phyloP scores from a whole-genome alignment of 1,139 yeast species.

The Scheffersomyces stambukii region DNA sequence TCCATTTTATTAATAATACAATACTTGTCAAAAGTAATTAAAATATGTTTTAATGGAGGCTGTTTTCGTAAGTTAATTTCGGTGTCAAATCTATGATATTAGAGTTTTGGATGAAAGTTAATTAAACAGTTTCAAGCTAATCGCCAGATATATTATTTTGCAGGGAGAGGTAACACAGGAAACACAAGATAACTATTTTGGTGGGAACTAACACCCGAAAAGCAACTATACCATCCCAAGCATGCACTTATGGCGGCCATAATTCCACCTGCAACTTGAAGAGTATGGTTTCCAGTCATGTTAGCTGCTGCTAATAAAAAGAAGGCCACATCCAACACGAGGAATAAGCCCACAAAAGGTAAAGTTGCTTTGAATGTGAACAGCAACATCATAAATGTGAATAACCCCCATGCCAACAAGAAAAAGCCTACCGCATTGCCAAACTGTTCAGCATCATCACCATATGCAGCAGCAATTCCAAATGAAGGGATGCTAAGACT shows the following conservation, averaged over 20 bases:
- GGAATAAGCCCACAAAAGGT: slow-evolving; percentile 34
- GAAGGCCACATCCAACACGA: slow-evolving; percentile 35
- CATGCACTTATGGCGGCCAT: slow-evolving; percentile 37
- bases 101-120: too few species aligned
- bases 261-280: slow-evolving; percentile 42
- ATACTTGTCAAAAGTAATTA: too few species aligned
- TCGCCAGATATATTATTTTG: too few species aligned
- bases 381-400: slow-evolving; percentile 35
- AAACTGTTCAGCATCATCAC: slow-evolving; percentile 27
- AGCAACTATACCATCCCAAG: slow-evolving; percentile 28
- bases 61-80: too few species aligned
- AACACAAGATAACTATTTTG: not conserved
- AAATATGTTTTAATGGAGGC: too few species aligned
- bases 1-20: slow-evolving; percentile 49
- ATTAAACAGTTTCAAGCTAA: too few species aligned
- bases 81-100: too few species aligned
- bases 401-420: slow-evolving; percentile 44
- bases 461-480: slow-evolving; percentile 61
- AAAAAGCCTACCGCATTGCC: slow-evolving; percentile 38
- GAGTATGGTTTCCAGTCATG: slow-evolving; percentile 27
- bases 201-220: not conserved
- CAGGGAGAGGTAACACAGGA: not conserved
- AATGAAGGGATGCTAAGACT: slow-evolving; percentile 28
- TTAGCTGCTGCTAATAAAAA: slow-evolving; percentile 40
- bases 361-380: slow-evolving; percentile 43